Base-by-base conservation (phyloP, 306 rosid genomes). In the Chamaecrista fasciculata region DNA sequence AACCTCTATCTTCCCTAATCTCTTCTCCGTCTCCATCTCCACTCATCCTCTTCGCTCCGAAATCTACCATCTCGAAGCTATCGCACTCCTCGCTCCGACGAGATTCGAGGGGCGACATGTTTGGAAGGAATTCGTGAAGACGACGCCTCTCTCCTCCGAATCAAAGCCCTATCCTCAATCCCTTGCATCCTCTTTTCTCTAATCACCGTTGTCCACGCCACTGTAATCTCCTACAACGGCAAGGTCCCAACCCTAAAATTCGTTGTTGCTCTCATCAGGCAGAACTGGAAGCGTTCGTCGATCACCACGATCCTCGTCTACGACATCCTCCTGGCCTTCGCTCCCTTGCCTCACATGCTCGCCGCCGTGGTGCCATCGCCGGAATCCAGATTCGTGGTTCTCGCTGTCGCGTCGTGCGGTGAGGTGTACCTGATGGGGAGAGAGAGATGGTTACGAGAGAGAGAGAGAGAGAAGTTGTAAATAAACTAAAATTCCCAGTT, bases 71-170 rank as follows among this genome's bases (percentile, higher is more conserved):
- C 96, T 92, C 18, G 96, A 92, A 18, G 75, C 84, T 68, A 72
- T 92, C 62, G 91, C 95, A 14, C 74, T 62, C 70, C 79, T 36
- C 55, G 78, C 91, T 62, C 69, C 84, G 20, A 89, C 91, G 20
- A 89, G 86, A 57, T 76, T 90, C 79, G 96, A 92, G 67, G 88
- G 88, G 2, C 93, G 98, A 5, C 95, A 92, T 34, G 86, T 92
- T 29, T 84, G 79, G 88, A 20, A 16, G 12, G 89, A 92, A 26
- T 86, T 9, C 91, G 91, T 58, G 33, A 62, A 19, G 88, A 81
- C 47, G 96, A 96, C 48, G 25, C 78, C 19, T 76, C 84, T 11
- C 81, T 90, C 74, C 74, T 92, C 72, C 88, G 81, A 29, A 47
- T 70, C 68, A 90, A 77, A 69, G 80, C 70, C 70, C 76, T 82